Conservation (phyloP, 148 eudicot genomes). For the Nepenthes gracilis region DNA sequence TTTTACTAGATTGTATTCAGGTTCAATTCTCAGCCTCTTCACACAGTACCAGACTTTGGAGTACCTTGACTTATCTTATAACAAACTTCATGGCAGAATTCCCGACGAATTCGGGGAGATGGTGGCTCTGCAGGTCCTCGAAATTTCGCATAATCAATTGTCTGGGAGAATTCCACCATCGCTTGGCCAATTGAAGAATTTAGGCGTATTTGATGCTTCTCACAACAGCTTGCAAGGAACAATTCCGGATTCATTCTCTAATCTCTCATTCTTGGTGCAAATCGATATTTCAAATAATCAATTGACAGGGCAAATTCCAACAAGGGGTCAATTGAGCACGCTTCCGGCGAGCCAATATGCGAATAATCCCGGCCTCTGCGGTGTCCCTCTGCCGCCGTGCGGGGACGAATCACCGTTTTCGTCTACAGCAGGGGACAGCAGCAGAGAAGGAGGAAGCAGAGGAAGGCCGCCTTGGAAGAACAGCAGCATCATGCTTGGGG, state of each 20-base stretch:
- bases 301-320: constrained; percentile 72
- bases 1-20: constrained; percentile 77
- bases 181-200: constrained; percentile 77
- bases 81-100: constrained; percentile 67
- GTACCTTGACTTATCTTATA: constrained; percentile 91
- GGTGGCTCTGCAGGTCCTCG: constrained; percentile 90
- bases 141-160: constrained; percentile 65
- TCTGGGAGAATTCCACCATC: constrained; percentile 79
- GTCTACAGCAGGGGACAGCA: constrained; percentile 17
- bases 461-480: constrained; percentile 51
- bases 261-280: constrained; percentile 87
- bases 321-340: constrained; percentile 87
- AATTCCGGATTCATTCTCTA: constrained; percentile 85
- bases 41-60: constrained; percentile 86
- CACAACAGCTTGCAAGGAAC: constrained; percentile 76
- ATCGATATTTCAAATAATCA: constrained; percentile 86
- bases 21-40: constrained; percentile 72
- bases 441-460: constrained; percentile 14
- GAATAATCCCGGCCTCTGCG: constrained; percentile 85
- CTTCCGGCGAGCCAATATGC: constrained; percentile 87
- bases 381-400: constrained; percentile 82
- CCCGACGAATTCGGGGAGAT: constrained; percentile 91
- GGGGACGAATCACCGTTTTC: constrained; percentile 6
- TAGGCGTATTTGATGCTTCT: constrained; percentile 92
- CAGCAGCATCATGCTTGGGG: constrained; percentile 55